phyloP scores from a whole-genome alignment of 2,329 filamentous ascomycete species.

The Fusarium udum region DNA sequence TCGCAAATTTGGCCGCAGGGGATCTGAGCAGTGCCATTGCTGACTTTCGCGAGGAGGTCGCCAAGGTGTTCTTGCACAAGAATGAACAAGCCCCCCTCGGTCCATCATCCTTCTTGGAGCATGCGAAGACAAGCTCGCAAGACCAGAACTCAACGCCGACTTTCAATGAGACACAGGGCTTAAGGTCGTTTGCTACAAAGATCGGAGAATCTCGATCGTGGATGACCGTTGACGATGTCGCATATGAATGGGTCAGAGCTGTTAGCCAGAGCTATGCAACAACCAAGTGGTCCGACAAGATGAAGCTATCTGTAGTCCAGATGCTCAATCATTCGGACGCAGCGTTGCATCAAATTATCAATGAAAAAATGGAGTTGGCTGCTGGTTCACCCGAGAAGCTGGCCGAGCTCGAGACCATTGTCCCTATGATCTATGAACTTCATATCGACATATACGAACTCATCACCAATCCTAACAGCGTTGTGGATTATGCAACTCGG shows the following conservation, averaged over 20 bases:
- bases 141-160: constrained; percentile 56
- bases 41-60: constrained; percentile 63
- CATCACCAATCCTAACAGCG: constrained; percentile 65
- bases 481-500: constrained; percentile 59
- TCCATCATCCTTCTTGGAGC: constrained; percentile 70
- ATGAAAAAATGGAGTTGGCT: constrained; percentile 52
- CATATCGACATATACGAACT: constrained; percentile 69
- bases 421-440: constrained; percentile 70
- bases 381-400: constrained; percentile 41
- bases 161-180: constrained; percentile 63
- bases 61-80: constrained; percentile 62
- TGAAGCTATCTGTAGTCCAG: constrained; percentile 67
- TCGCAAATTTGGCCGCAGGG: constrained; percentile 56
- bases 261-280: constrained; percentile 61
- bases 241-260: constrained; percentile 65
- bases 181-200: constrained; percentile 61
- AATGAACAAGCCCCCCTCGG: constrained; percentile 62
- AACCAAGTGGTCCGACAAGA: constrained; percentile 66
- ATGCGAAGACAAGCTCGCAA: constrained; percentile 66
- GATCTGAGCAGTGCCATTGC: constrained; percentile 61
- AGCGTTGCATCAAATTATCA: constrained; percentile 59
- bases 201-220: constrained; percentile 56
- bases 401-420: constrained; percentile 53
- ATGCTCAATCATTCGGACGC: constrained; percentile 65
- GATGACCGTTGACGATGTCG: constrained; percentile 65